A percentile compares a stretch with the other conserved stretches of the same genome.
Conservation (phyloP, 345 rosid species). For the Conringia planisiliqua region DNA sequence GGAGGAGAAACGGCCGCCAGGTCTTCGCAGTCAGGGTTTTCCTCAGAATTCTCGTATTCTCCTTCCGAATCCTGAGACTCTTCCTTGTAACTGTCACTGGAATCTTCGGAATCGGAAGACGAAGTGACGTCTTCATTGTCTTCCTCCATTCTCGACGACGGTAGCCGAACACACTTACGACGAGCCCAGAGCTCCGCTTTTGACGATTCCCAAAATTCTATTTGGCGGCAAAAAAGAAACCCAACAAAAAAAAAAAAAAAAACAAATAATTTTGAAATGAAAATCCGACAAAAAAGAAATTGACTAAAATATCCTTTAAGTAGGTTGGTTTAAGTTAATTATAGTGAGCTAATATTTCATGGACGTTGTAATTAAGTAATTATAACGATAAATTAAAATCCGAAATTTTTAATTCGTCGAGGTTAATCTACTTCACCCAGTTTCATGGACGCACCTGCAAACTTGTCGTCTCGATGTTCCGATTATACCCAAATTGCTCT, state of each 20-base stretch:
- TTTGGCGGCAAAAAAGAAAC: conserved; percentile 32
- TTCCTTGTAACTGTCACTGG: conserved; percentile 44
- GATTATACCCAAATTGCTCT: conserved; percentile 49
- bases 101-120: conserved; percentile 46
- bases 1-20: conserved; percentile 34
- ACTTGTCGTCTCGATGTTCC: conserved; percentile 47
- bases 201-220: conserved; percentile 1
- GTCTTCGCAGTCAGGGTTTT: conserved; percentile 24
- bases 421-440: conserved; percentile 14
- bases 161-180: background rate
- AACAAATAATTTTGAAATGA: conserved; percentile 11
- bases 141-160: conserved; percentile 38
- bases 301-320: background rate
- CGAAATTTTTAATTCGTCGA: conserved; percentile 8
- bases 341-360: background rate
- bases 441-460: conserved; percentile 35
- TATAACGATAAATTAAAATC: background rate
- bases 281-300: background rate
- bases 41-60: conserved; percentile 29
- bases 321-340: background rate
- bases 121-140: conserved; percentile 39
- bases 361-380: background rate
- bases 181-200: conserved; percentile 28
- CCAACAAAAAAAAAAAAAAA: background rate
- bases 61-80: conserved; percentile 27